Evolutionary conservation across 805 yeast genomes (phyloP).

Genomic region (Tetrapisispora namnaoensis): DNA sequence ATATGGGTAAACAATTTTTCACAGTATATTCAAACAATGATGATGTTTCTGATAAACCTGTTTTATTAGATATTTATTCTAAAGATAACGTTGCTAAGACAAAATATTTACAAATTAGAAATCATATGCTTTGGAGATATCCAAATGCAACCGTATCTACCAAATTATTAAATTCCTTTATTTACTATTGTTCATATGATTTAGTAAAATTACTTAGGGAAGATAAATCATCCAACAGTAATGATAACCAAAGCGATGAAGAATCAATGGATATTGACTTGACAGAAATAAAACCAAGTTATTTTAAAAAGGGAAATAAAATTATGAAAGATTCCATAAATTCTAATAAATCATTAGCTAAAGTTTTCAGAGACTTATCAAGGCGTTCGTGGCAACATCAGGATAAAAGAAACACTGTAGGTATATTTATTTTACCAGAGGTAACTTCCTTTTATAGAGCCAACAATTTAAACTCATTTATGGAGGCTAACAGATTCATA

Average conservation of each 20-base stretch:
- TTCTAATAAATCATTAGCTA: conserved; percentile 43
- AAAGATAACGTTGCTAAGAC: conserved; percentile 59
- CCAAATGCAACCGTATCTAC: conserved; percentile 74
- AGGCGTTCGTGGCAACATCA: conserved; percentile 88
- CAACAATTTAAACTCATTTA: conserved; percentile 68
- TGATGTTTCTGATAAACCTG: conserved; percentile 28
- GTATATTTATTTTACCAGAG: conserved; percentile 60
- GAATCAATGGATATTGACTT: conserved; percentile 2
- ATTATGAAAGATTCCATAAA: conserved; percentile 21
- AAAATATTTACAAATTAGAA: conserved; percentile 66
- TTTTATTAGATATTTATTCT: conserved; percentile 62
- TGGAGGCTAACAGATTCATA: conserved; percentile 80
- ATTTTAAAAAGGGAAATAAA: conserved; percentile 24
- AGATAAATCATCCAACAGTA: not conserved
- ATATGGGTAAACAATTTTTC: conserved; percentile 46
- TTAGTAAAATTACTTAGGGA: conserved; percentile 40
- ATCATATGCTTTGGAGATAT: conserved; percentile 82
- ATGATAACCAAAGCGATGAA: conserved; percentile 3
- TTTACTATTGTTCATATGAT: conserved; percentile 51
- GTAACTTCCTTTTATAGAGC: conserved; percentile 58
- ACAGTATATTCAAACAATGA: conserved; percentile 51
- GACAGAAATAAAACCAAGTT: conserved; percentile 21
- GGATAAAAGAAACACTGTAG: conserved; percentile 46
- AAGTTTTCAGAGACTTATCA: conserved; percentile 75
- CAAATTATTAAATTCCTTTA: conserved; percentile 61